A percentile compares a stretch with the other conserved stretches of the same genome.
These are phyloP conservation scores for Laburnicola sp. DNA, from an alignment of 2,329 filamentous ascomycete genomes.

Conservation along the genomic window DNA sequence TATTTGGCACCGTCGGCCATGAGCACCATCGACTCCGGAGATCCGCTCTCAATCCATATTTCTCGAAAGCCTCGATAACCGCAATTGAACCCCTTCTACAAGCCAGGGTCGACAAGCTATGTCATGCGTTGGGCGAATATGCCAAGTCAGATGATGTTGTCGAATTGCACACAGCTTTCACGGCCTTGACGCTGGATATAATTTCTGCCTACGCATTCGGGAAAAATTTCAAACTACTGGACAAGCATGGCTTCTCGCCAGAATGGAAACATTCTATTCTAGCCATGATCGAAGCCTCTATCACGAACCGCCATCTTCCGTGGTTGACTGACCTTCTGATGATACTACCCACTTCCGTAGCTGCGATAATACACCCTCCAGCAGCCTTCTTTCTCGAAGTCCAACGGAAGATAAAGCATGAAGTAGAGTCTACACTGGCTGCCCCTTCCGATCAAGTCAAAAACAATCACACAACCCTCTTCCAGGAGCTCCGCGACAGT, in stretches of 20 bases:
- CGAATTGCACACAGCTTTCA: conserved; percentile 4
- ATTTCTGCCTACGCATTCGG: conserved; percentile 14
- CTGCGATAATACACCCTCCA: conserved; percentile 3
- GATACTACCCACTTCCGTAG: not conserved
- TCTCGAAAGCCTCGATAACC: conserved; percentile 24
- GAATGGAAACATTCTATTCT: conserved; percentile 5
- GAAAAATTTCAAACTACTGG: conserved; percentile 6
- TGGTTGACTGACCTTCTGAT: conserved; percentile 5
- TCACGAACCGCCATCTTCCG: conserved; percentile 6
- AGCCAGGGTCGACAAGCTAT: conserved; percentile 1
- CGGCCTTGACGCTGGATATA: conserved; percentile 12
- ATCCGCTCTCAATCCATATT: conserved; percentile 24
- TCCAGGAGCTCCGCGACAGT: conserved; percentile 35
- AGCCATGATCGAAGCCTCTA: not conserved
- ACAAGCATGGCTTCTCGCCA: conserved; percentile 2
- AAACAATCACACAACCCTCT: conserved; percentile 23
- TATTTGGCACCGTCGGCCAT: conserved; percentile 14
- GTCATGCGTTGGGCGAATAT: not conserved
- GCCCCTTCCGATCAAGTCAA: not conserved
- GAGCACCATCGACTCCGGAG: conserved; percentile 25
- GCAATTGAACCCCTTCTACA: conserved; percentile 21
- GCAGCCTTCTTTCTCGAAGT: conserved; percentile 4
- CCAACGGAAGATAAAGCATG: not conserved
- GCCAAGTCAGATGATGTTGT: not conserved
- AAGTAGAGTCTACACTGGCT: not conserved